Conservation (phyloP, 2,329 filamentous ascomycete species). For the Fusarium brachygibbosum region DNA sequence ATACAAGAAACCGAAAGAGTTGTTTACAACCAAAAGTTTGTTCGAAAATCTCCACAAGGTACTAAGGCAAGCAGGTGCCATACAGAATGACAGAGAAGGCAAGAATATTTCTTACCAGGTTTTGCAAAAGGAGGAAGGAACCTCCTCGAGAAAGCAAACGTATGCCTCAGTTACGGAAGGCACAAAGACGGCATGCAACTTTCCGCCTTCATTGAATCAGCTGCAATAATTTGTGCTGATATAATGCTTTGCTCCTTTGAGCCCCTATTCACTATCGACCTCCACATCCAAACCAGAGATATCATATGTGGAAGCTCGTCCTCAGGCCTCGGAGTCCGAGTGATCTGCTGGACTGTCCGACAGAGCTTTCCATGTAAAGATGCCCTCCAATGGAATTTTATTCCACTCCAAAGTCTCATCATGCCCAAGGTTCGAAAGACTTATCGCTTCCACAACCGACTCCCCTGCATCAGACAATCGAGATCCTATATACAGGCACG, state of each 20-base stretch:
- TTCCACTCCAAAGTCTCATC: constrained; percentile 6
- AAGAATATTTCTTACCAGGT: too few species aligned
- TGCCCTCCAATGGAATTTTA: neutral
- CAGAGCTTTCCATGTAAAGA: neutral
- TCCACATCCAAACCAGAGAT: neutral
- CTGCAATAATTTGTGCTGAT: neutral
- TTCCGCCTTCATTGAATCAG: neutral
- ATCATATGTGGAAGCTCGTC: neutral
- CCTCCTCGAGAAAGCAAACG: neutral
- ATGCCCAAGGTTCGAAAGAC: neutral
- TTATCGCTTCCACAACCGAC: neutral
- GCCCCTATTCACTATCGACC: neutral
- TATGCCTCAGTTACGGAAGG: too few species aligned
- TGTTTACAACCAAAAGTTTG: too few species aligned
- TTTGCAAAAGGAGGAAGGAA: neutral
- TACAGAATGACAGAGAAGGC: neutral
- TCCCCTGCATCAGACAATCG: too few species aligned
- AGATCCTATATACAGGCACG: neutral
- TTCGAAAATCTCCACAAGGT: neutral
- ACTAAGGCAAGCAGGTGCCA: too few species aligned
- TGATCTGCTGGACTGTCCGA: neutral
- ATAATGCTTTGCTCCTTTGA: too few species aligned
- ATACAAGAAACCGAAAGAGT: neutral
- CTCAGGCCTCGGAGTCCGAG: neutral
- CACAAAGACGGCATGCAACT: neutral